Base-by-base conservation (phyloP, 768 basidiomycete genomes). In the Tricholoma furcatifolium region DNA sequence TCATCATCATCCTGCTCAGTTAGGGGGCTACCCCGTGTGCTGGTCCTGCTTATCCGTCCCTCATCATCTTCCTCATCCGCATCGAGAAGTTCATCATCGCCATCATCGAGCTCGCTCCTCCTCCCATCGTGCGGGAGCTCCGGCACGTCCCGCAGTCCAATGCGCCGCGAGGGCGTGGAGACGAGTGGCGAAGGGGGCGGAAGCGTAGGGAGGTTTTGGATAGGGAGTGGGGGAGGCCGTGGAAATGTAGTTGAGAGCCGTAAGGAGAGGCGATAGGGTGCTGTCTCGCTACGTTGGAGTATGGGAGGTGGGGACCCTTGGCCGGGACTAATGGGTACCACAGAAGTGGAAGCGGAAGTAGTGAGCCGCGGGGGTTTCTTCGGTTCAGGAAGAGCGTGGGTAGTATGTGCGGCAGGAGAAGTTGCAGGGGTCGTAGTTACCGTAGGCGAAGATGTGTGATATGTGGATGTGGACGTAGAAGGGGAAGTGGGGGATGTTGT, bases 101-200 rank as follows among this genome's bases (percentile, higher is more conserved):
- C 56, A 11, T 49, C 53, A 12, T 51, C 50, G 6, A 24, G 41
- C 2, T 50, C 32, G n/a, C n/a, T 36, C 23, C 32, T 30, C 9
- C 23, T 31, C 34, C 51, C 55, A 43, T 47, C 35, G 18, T 62
- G 70, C 15, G 74, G 72, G 43, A 84, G 62, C 23, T 78, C 82
- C 30, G 85, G 85, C 70, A 85, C 80, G 53, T 71, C 80, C 42
- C 74, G 70, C 56, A 84, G 64, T 11, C 77, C 72, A 38, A 38
- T 23, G n/a, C 11, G 62, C 60, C 27, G 30, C 6, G 48, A 32
- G 1, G 48, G 21, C 10, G 57, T 34, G 35, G 43, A 21, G 23
- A 35, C 24, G 8, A 17, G 11, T 0, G 62, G 59, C 1, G 50
- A 45, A 6, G 69, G 62, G 6, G 67, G 60, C 6, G 76, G 75